Percentiles rank a stretch among this genome's conserved stretches.
phyloP scores from a whole-genome alignment of 73 alveolate species.

The Halteria grandinella region DNA sequence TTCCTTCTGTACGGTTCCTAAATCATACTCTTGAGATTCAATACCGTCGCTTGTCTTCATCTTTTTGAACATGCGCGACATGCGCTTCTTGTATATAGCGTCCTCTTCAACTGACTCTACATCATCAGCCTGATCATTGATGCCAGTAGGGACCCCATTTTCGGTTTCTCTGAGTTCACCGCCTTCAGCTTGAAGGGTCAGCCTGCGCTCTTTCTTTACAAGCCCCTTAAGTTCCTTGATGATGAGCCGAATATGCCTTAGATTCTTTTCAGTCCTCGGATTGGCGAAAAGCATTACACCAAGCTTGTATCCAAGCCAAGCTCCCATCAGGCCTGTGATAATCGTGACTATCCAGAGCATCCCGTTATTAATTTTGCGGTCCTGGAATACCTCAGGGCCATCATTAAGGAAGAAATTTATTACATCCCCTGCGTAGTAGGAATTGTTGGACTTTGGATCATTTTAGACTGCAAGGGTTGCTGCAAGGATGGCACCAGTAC shows the following conservation, averaged over 20 bases:
- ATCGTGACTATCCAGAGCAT: constrained; percentile 15
- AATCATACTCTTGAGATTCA: constrained; percentile 43
- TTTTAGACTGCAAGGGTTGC: constrained; percentile 15
- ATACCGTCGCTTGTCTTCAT: neutral
- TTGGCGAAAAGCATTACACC: constrained; percentile 29
- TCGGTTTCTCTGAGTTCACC: neutral
- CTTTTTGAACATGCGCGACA: neutral
- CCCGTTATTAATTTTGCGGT: constrained; percentile 15
- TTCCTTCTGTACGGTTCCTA: constrained; percentile 40
- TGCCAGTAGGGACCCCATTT: neutral
- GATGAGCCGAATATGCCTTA: no score
- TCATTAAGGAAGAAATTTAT: neutral
- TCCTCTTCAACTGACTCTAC: neutral
- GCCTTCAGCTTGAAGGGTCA: no score
- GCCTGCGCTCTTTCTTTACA: neutral
- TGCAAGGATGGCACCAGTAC: constrained; percentile 57
- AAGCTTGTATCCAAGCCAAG: constrained; percentile 8
- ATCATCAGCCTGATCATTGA: neutral
- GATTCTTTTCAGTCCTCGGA: constrained; percentile 4
- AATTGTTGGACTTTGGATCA: neutral
- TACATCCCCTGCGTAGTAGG: constrained; percentile 13
- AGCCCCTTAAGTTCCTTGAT: no score
- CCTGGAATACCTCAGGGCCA: constrained; percentile 37
- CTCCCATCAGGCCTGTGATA: constrained; percentile 14
- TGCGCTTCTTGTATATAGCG: constrained; percentile 13